phyloP scores from a whole-genome alignment of 192 early-diverging fungal genomes.

The Backusella morwellensis region DNA sequence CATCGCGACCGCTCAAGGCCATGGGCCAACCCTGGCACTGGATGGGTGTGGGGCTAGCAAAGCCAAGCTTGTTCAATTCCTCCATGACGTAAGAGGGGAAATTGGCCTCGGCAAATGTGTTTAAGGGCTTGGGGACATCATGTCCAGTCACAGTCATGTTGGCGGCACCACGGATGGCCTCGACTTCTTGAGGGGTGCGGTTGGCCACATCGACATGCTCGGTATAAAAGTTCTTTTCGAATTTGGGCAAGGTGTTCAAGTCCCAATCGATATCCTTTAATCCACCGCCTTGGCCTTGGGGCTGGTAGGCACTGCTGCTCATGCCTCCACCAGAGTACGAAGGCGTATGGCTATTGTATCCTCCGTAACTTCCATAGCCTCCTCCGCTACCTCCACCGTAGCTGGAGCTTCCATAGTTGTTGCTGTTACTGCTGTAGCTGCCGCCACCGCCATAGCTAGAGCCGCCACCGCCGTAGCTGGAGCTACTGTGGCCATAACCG shows the following conservation, averaged over 20 bases:
- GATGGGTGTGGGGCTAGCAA: slow-evolving; percentile 87
- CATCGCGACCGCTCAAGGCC: slow-evolving; percentile 93
- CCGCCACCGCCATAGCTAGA: slow-evolving; percentile 38
- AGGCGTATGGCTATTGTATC: not conserved
- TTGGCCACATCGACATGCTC: slow-evolving; percentile 73
- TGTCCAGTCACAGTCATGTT: slow-evolving; percentile 84
- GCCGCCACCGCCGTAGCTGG: slow-evolving; percentile 12
- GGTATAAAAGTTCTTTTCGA: slow-evolving; percentile 98
- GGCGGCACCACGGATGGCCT: slow-evolving; percentile 71
- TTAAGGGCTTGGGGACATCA: slow-evolving; percentile 89
- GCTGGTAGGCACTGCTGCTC: not conserved
- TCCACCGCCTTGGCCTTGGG: slow-evolving; percentile 44
- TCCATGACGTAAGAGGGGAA: slow-evolving; percentile 92
- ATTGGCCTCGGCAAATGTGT: slow-evolving; percentile 85
- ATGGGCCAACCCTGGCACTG: slow-evolving; percentile 99
- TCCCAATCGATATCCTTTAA: slow-evolving; percentile 71
- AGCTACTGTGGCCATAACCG: slow-evolving; percentile 19
- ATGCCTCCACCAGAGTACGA: not conserved
- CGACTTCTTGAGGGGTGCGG: slow-evolving; percentile 70
- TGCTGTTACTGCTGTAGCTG: slow-evolving; percentile 24
- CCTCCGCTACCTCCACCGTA: slow-evolving; percentile 42
- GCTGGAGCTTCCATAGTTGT: slow-evolving; percentile 20
- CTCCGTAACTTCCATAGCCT: slow-evolving; percentile 25
- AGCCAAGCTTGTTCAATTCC: slow-evolving; percentile 84
- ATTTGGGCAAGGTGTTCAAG: slow-evolving; percentile 60